Percentiles rank a stretch among this genome's conserved stretches.
phyloP scores from a whole-genome alignment of 805 yeast species.

The Jamesozyma hellenica region DNA sequence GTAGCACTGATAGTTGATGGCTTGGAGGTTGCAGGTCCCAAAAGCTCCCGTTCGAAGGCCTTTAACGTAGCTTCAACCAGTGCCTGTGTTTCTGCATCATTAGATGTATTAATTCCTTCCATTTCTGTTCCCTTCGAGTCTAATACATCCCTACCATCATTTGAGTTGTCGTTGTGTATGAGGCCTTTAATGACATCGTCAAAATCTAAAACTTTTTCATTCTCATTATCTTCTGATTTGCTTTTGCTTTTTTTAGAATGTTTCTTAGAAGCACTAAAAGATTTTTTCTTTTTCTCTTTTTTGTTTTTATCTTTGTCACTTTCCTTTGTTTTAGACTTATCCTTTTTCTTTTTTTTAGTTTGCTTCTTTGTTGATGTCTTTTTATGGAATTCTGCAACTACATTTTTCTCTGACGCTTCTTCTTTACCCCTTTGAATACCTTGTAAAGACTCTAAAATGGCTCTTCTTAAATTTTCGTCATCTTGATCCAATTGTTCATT shows the following conservation, averaged over 20 bases:
- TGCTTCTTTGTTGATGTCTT: slow-evolving; percentile 8
- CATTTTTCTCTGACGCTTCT: slow-evolving; percentile 7
- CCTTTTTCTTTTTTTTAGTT: slow-evolving; percentile 16
- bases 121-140: not conserved
- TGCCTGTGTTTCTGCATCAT: slow-evolving; percentile 27
- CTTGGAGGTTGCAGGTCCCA: slow-evolving; percentile 11
- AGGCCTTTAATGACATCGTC: slow-evolving; percentile 26
- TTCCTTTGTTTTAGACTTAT: slow-evolving; percentile 13
- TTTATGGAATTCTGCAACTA: slow-evolving; percentile 2
- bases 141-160: not conserved
- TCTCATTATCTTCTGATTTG: slow-evolving; percentile 2
- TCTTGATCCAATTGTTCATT: slow-evolving; percentile 23
- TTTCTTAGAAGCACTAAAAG: not conserved
- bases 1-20: slow-evolving; percentile 2
- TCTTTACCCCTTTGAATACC: slow-evolving; percentile 5
- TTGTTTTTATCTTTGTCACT: slow-evolving; percentile 7
- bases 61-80: slow-evolving; percentile 28
- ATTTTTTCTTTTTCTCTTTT: slow-evolving; percentile 3
- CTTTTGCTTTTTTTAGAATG: slow-evolving; percentile 6
- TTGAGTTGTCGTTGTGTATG: slow-evolving; percentile 17
- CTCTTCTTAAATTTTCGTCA: slow-evolving; percentile 27
- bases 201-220: slow-evolving; percentile 12
- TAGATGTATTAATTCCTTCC: not conserved
- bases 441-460: slow-evolving; percentile 25
- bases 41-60: slow-evolving; percentile 26